Base-by-base conservation (phyloP, 164 flowering plant genomes). In the Litsea cubeba region DNA sequence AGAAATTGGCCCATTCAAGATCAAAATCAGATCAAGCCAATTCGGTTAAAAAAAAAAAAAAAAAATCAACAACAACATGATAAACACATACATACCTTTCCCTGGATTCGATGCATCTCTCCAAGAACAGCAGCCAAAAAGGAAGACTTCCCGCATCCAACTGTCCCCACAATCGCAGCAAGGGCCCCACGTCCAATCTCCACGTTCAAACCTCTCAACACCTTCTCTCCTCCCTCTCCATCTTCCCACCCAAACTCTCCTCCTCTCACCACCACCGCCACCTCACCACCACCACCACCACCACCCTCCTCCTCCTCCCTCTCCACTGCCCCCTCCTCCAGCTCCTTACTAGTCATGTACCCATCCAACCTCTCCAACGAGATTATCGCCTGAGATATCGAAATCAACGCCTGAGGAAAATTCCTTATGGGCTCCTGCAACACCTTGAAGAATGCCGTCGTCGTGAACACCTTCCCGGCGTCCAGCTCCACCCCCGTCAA, bases 121-220 rank as follows among this genome's bases (percentile, higher is more conserved):
- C 99, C 99, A 23, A 94, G 92, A 76, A 96, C 67, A 2, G 94
- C 82, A 35, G 91, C 88, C 5, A 94, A 79, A n/a, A 96, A 81
- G 2, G 99, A 96, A 32, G 99, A 91, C 72, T 96, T 96, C 40
- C 99, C 99, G 0, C 97, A 91, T 65, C 97, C 99, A 25, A 96
- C 99, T 11, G 92, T 92, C 57, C 99, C 99, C 26, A 94, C 99
- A 72, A 96, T 81, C 7, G 98, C 94, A 0, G 98, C 85, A 30
- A 96, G 84, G 60, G 91, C 85, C 2, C 98, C 97, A 73, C 87
- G 88, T 58, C 82, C 87, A 18, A 96, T 85, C 77, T 79, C 78
- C 73, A 96, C 79, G 77, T 88, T 88, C 60, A 96, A 69, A 72
- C 84, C 72, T 76, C 80, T 89, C 60, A 96, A 65, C 71, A 84